Conservation (phyloP, 2,329 filamentous ascomycete genomes). For the Colletotrichum plurivorum region DNA sequence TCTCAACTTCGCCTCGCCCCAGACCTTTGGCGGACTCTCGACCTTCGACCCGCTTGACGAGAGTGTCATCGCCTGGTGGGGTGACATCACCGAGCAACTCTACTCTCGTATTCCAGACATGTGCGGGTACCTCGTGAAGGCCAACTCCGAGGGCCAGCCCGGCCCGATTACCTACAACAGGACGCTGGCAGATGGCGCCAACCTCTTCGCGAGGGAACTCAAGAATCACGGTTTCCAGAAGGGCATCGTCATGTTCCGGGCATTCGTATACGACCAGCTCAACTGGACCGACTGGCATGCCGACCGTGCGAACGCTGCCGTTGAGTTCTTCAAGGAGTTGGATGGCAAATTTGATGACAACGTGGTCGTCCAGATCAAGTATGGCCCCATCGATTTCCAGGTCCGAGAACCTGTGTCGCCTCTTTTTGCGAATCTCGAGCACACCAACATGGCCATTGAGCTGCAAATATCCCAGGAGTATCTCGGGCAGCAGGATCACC, state of each 20-base stretch:
- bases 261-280: constrained; percentile 76
- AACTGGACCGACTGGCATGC: constrained; percentile 73
- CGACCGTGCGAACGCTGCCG: constrained; percentile 79
- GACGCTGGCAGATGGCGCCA: constrained; percentile 77
- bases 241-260: constrained; percentile 78
- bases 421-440: constrained; percentile 67
- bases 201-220: constrained; percentile 74
- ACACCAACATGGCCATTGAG: constrained; percentile 70
- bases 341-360: constrained; percentile 79
- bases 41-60: constrained; percentile 77
- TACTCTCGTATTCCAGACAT: constrained; percentile 76
- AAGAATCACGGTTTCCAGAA: constrained; percentile 62
- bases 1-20: constrained; percentile 77
- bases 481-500: constrained; percentile 77
- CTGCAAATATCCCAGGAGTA: constrained; percentile 79
- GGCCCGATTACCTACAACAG: constrained; percentile 79
- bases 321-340: constrained; percentile 75
- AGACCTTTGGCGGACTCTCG: constrained; percentile 65
- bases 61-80: constrained; percentile 74
- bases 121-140: constrained; percentile 79
- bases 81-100: constrained; percentile 69
- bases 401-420: constrained; percentile 77
- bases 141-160: constrained; percentile 80
- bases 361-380: constrained; percentile 81
- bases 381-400: constrained; percentile 82